Conservation (phyloP, 2,329 filamentous ascomycete species). For the Colletotrichum simmondsii region DNA sequence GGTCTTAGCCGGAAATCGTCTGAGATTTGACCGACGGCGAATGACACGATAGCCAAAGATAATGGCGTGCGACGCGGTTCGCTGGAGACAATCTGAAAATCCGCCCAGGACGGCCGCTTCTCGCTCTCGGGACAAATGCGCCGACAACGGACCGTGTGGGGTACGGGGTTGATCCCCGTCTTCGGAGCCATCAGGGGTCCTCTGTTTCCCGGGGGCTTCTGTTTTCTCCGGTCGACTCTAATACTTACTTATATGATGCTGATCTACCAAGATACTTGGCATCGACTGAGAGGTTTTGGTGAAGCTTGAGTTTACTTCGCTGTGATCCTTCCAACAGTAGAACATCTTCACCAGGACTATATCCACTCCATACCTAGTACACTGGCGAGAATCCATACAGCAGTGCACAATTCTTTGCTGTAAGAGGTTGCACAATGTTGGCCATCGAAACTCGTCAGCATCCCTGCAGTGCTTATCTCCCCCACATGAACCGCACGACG, state of each 20-base stretch:
- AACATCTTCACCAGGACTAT: no score
- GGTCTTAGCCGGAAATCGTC: slow-evolving; percentile 13
- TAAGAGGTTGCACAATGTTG: background rate
- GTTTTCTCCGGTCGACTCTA: background rate
- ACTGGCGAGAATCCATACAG: no score
- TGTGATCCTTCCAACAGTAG: no score
- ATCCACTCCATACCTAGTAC: no score
- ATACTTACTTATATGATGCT: background rate
- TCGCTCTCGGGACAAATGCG: slow-evolving; percentile 12
- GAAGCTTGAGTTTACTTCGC: background rate
- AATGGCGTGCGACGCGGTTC: slow-evolving; percentile 22
- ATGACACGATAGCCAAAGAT: slow-evolving; percentile 16
- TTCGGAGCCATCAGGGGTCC: slow-evolving; percentile 4
- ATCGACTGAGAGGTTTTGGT: background rate
- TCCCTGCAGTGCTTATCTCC: slow-evolving; percentile 30
- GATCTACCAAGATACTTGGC: background rate
- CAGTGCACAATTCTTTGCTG: background rate
- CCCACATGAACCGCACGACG: slow-evolving; percentile 10
- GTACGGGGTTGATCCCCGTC: slow-evolving; percentile 14
- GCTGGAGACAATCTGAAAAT: background rate
- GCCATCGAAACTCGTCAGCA: background rate
- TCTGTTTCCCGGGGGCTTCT: background rate
- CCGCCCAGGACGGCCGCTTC: slow-evolving; percentile 7
- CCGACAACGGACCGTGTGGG: slow-evolving; percentile 25
- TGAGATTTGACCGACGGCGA: background rate